phyloP scores from a whole-genome alignment of 2,329 filamentous ascomycete species.

The Erysiphe pulchra region DNA sequence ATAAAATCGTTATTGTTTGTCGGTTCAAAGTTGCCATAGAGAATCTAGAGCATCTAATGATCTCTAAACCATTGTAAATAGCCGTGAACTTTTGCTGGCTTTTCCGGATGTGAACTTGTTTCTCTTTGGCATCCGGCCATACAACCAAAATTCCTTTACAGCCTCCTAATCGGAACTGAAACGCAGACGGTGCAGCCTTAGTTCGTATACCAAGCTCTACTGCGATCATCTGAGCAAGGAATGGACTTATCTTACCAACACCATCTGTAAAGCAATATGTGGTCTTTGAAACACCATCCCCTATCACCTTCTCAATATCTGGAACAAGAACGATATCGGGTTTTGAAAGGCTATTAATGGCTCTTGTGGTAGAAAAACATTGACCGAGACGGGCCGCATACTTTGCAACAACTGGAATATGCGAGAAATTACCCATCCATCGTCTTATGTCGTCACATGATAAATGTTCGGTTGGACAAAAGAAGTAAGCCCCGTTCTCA shows the following conservation, averaged over 20 bases:
- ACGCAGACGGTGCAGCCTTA: slow-evolving; percentile 46
- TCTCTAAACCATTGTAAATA: slow-evolving; percentile 47
- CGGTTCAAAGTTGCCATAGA: slow-evolving; percentile 64
- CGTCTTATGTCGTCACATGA: slow-evolving; percentile 52
- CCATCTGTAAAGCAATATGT: slow-evolving; percentile 64
- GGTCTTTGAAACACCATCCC: slow-evolving; percentile 14
- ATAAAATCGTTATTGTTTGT: slow-evolving; percentile 71
- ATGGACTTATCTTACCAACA: slow-evolving; percentile 69
- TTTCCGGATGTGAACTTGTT: slow-evolving; percentile 50
- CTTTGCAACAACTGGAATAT: slow-evolving; percentile 69
- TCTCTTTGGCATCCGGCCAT: slow-evolving; percentile 39
- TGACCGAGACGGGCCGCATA: slow-evolving; percentile 75
- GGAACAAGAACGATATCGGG: slow-evolving; percentile 29
- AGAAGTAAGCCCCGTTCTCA: slow-evolving; percentile 83
- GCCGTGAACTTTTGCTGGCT: slow-evolving; percentile 77
- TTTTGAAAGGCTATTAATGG: slow-evolving; percentile 35
- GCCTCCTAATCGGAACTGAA: slow-evolving; percentile 78
- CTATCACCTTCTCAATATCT: slow-evolving; percentile 35
- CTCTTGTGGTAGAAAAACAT: slow-evolving; percentile 80
- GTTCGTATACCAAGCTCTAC: slow-evolving; percentile 38
- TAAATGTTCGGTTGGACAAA: slow-evolving; percentile 40
- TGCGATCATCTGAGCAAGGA: slow-evolving; percentile 48
- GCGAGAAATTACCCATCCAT: slow-evolving; percentile 67
- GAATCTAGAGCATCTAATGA: slow-evolving; percentile 57
- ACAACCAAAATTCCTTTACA: slow-evolving; percentile 72